Percentiles rank a stretch among this genome's conserved stretches.
Conservation (phyloP, 2,329 filamentous ascomycete species). For the Drechslera avenae region DNA sequence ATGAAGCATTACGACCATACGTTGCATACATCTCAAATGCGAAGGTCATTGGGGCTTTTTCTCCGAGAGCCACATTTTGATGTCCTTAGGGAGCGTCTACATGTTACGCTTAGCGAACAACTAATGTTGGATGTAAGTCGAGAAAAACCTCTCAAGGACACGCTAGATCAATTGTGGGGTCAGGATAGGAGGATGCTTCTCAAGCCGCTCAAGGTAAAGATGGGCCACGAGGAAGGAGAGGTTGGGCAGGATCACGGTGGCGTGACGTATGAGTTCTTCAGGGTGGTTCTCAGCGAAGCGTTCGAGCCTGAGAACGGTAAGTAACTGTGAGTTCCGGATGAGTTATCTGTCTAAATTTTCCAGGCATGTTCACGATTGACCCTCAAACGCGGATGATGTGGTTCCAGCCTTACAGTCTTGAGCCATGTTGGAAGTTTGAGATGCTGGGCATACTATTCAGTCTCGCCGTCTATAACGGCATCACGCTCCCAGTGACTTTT, state of each 20-base stretch:
- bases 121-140: conserved; percentile 54
- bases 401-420: conserved; percentile 82
- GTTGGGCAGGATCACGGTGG: conserved; percentile 92
- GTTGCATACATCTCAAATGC: conserved; percentile 35
- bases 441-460: conserved; percentile 86
- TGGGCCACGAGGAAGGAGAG: conserved; percentile 80
- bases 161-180: conserved; percentile 86
- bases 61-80: conserved; percentile 30
- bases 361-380: conserved; percentile 78
- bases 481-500: conserved; percentile 89
- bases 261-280: conserved; percentile 96
- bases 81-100: conserved; percentile 41
- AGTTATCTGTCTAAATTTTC: conserved; percentile 11
- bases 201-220: conserved; percentile 83
- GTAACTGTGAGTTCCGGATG: conserved; percentile 10
- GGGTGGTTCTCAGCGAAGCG: conserved; percentile 78
- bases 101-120: conserved; percentile 46
- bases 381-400: conserved; percentile 77
- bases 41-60: conserved; percentile 31
- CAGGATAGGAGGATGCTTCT: conserved; percentile 80
- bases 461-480: conserved; percentile 88
- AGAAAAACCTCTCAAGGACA: conserved; percentile 48
- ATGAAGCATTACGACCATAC: conserved; percentile 70
- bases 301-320: conserved; percentile 75
- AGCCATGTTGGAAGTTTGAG: conserved; percentile 88